Conservation (phyloP, 768 basidiomycete genomes). For the Pleurotus tuoliensis region DNA sequence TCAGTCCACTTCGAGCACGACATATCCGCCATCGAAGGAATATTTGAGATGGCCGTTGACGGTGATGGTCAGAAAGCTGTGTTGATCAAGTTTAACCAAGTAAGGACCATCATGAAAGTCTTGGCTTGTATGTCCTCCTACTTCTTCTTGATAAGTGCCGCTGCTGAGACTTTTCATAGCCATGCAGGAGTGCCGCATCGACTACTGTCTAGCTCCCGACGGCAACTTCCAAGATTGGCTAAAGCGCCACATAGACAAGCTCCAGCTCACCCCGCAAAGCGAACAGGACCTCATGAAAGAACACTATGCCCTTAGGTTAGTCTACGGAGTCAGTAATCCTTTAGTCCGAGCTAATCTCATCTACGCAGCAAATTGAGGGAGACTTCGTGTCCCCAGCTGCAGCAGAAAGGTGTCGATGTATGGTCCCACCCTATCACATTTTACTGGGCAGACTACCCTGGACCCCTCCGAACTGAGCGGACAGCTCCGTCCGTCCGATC, state of each 20-base stretch:
- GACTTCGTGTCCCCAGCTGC: neutral
- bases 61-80: neutral
- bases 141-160: neutral
- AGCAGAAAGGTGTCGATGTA: neutral
- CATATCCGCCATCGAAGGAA: neutral
- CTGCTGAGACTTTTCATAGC: neutral
- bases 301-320: neutral
- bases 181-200: neutral
- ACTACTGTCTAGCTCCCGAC: neutral
- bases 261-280: neutral
- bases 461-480: neutral
- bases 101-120: neutral
- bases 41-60: neutral
- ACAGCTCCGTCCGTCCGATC: too few relatives aligned
- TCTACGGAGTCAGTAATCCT: neutral
- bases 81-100: neutral
- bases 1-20: neutral
- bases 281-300: neutral
- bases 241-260: neutral
- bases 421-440: neutral
- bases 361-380: neutral
- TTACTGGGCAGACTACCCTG: conserved; percentile 3
- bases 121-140: neutral
- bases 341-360: neutral
- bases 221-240: conserved; percentile 4